phyloP scores from a whole-genome alignment of 169 alveolate species.

The Plasmodium gallinaceum region DNA sequence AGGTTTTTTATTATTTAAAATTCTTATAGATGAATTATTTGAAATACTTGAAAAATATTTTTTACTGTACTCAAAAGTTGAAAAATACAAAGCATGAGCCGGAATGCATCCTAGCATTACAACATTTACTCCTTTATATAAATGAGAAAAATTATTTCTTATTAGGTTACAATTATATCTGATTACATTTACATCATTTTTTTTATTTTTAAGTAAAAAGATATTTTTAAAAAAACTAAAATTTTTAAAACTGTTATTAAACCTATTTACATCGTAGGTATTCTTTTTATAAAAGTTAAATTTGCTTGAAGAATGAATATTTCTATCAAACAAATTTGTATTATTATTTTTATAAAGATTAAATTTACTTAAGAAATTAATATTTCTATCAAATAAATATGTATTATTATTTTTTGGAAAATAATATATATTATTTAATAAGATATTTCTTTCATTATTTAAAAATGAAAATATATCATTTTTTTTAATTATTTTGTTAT shows the following conservation, averaged over 20 bases:
- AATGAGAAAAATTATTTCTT: constrained; percentile 83
- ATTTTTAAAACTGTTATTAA: constrained; percentile 18
- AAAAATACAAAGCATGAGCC: constrained; percentile 97
- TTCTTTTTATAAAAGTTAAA: constrained; percentile 8
- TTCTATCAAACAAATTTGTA: constrained; percentile 35
- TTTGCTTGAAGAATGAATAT: constrained; percentile 29
- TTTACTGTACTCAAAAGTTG: constrained; percentile 64
- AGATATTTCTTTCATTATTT: constrained; percentile 16
- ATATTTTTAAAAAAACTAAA: constrained; percentile 26
- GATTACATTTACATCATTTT: constrained; percentile 13
- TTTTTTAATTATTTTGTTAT: not conserved
- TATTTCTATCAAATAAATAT: too few species aligned
- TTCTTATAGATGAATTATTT: constrained; percentile 13
- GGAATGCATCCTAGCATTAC: constrained; percentile 98
- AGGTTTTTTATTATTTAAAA: not conserved
- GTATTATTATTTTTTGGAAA: constrained; percentile 14
- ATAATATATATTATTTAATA: constrained; percentile 36
- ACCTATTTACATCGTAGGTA: not conserved
- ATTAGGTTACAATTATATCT: constrained; percentile 75
- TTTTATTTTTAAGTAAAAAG: constrained; percentile 3
- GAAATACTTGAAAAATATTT: constrained; percentile 46
- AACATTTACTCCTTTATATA: constrained; percentile 94
- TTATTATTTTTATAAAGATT: not conserved
- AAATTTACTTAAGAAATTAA: too few species aligned
- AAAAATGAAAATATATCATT: constrained; percentile 1